Conservation (phyloP, 768 basidiomycete genomes). For the Galerina marginata region DNA sequence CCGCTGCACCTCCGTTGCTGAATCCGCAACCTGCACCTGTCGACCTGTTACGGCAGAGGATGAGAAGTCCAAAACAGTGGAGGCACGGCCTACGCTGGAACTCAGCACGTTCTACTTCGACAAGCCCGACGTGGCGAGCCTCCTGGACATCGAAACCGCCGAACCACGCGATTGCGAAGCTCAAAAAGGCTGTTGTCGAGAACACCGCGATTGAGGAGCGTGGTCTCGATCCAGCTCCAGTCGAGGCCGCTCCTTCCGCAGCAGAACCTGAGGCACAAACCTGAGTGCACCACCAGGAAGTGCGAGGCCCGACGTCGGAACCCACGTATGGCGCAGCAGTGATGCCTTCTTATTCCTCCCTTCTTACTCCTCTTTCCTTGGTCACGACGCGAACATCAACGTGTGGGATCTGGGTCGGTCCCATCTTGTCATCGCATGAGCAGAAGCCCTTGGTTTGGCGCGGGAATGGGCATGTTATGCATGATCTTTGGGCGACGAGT, state of each 20-base stretch:
- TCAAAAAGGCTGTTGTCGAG: conserved; percentile 23
- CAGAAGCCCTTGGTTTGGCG: no score
- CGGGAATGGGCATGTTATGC: background rate
- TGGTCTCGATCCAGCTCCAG: background rate
- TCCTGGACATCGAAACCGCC: conserved; percentile 19
- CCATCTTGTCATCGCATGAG: no score
- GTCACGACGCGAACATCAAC: conserved; percentile 9
- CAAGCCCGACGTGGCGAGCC: conserved; percentile 31
- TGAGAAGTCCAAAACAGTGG: no score
- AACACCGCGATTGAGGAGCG: background rate
- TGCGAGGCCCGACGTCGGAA: background rate
- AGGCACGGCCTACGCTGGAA: conserved; percentile 20
- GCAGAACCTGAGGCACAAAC: background rate
- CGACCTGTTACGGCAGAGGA: background rate
- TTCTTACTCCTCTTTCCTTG: conserved; percentile 13
- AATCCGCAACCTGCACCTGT: conserved; percentile 2
- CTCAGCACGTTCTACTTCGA: conserved; percentile 32
- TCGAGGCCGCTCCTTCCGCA: background rate
- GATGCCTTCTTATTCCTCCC: conserved; percentile 18
- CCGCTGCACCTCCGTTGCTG: conserved; percentile 19
- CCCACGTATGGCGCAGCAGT: conserved; percentile 15
- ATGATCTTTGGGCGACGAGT: conserved; percentile 11
- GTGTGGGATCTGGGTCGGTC: no score
- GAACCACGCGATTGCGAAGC: conserved; percentile 12
- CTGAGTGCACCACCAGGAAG: background rate